Conservation (phyloP, 352 stramenopile species). For the Bremia lactucae region DNA sequence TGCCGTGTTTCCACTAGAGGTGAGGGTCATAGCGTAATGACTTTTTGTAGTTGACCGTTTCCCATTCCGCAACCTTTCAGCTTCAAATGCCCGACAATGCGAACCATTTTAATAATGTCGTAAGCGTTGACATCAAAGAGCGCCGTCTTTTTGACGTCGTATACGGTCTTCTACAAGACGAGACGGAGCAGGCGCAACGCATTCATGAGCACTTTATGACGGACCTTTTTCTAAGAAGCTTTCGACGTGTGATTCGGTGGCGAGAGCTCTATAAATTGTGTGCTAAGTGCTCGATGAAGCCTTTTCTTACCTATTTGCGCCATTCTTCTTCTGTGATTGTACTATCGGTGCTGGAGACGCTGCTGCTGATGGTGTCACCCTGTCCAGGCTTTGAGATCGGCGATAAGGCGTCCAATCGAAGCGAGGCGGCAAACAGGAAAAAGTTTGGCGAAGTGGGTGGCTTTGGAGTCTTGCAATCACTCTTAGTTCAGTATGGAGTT, state of each 20-base stretch:
- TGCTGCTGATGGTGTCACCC: constrained; percentile 47
- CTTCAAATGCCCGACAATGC: constrained; percentile 16
- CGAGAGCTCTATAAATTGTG: constrained; percentile 71
- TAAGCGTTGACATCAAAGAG: constrained; percentile 61
- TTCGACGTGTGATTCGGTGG: constrained; percentile 70
- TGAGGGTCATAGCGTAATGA: constrained; percentile 9
- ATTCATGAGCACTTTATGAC: constrained; percentile 52
- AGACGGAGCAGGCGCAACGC: constrained; percentile 45
- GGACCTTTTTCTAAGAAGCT: constrained; percentile 49
- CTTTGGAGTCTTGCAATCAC: constrained; percentile 52
- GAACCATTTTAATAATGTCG: constrained; percentile 19
- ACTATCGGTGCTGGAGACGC: constrained; percentile 48
- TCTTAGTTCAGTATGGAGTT: constrained; percentile 55
- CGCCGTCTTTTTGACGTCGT: constrained; percentile 65
- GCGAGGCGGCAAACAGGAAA: constrained; percentile 59
- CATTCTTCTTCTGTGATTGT: constrained; percentile 41
- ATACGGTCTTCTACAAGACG: constrained; percentile 52
- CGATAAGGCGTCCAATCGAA: constrained; percentile 56
- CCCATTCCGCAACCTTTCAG: constrained; percentile 1
- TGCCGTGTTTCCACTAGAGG: constrained; percentile 61
- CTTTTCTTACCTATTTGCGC: constrained; percentile 58
- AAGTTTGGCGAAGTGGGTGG: constrained; percentile 68
- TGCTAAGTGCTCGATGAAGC: constrained; percentile 75
- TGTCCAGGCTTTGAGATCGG: constrained; percentile 38
- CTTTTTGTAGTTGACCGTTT: constrained; percentile 1